Percentiles rank a stretch among this genome's conserved stretches.
Evolutionary conservation across 257 asterid species (phyloP).

Genomic region (Salvia rosmarinus): DNA sequence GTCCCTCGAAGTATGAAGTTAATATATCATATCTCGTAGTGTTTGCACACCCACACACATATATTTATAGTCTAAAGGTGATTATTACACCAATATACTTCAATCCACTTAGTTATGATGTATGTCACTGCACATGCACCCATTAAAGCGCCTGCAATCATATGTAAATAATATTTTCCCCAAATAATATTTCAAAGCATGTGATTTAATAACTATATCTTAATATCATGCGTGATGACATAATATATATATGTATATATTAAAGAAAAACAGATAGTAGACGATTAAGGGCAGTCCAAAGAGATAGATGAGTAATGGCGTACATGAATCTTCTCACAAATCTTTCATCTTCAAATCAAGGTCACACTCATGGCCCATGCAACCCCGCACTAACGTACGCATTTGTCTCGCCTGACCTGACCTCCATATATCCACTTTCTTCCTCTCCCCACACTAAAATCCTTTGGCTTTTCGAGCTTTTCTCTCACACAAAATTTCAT

Average conservation of each 20-base stretch:
- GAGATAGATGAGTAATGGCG: constrained; percentile 23
- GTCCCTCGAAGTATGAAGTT: too few relatives aligned
- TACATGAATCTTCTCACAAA: constrained; percentile 37
- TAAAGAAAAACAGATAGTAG: too few relatives aligned
- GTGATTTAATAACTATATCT: not conserved
- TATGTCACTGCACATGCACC: not conserved
- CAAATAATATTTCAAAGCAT: not conserved
- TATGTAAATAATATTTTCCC: not conserved
- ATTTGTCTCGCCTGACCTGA: constrained; percentile 45
- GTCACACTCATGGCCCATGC: constrained; percentile 73
- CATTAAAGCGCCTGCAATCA: not conserved
- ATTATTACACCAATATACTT: too few relatives aligned
- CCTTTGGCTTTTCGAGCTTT: not conserved
- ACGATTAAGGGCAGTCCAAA: not conserved
- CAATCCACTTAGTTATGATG: too few relatives aligned
- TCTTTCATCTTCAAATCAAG: constrained; percentile 42
- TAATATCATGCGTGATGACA: too few relatives aligned
- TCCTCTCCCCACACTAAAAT: constrained; percentile 32
- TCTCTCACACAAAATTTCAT: constrained; percentile 32
- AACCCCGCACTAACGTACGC: constrained; percentile 55
- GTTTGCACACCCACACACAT: too few relatives aligned
- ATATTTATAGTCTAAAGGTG: too few relatives aligned
- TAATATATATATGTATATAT: too few relatives aligned
- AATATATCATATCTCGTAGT: too few relatives aligned
- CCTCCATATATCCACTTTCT: constrained; percentile 46